These are phyloP conservation scores for Beauveria varroae DNA, from an alignment of 2,329 filamentous ascomycete species.

Conservation along the genomic window DNA sequence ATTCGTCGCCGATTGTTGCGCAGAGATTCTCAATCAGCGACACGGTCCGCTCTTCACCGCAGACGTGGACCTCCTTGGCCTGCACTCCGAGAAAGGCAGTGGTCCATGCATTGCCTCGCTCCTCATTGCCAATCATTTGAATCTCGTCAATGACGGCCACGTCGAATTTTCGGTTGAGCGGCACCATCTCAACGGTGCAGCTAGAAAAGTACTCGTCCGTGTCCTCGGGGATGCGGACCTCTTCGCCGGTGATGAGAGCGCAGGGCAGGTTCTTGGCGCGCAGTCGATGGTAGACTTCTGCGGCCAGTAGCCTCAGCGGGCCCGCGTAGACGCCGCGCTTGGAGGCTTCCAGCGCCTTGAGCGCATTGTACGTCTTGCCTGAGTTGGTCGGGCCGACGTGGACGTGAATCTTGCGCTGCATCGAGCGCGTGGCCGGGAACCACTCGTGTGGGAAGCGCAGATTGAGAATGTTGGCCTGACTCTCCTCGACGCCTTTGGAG, in stretches of 20 bases:
- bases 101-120: constrained; percentile 92
- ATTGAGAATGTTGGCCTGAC: constrained; percentile 65
- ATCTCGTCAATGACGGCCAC: constrained; percentile 98
- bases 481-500: constrained; percentile 45
- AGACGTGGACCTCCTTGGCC: constrained; percentile 85
- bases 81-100: constrained; percentile 79
- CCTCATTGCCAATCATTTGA: constrained; percentile 80
- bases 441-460: constrained; percentile 85
- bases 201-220: constrained; percentile 58
- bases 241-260: constrained; percentile 84
- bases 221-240: constrained; percentile 62
- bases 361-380: constrained; percentile 91
- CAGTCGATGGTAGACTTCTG: constrained; percentile 90
- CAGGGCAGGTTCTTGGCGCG: constrained; percentile 69
- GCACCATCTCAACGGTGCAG: constrained; percentile 89
- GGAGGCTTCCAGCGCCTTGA: constrained; percentile 74
- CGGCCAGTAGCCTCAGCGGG: constrained; percentile 78
- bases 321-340: constrained; percentile 81
- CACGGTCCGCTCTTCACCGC: constrained; percentile 79
- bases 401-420: constrained; percentile 79
- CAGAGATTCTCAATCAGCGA: constrained; percentile 72
- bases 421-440: constrained; percentile 74
- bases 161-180: constrained; percentile 53
- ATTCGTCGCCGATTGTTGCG: constrained; percentile 70
- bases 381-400: constrained; percentile 98